Conservation (phyloP, 805 yeast genomes). For the Candida adriatica region DNA sequence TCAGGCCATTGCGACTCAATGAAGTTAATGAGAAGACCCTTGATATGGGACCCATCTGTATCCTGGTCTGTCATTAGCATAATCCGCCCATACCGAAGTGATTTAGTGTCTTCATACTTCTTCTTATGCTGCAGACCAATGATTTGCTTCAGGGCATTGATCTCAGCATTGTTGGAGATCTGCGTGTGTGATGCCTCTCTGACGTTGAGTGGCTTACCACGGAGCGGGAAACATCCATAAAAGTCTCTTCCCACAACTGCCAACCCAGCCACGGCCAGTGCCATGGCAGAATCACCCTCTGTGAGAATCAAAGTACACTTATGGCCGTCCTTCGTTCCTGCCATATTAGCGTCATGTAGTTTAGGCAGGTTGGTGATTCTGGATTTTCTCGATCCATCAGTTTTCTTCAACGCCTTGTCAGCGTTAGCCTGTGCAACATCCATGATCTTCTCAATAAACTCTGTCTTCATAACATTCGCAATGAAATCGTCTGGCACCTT, state of each 20-base stretch:
- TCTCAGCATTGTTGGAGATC: constrained; percentile 86
- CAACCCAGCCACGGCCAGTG: constrained; percentile 88
- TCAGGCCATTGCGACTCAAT: constrained; percentile 94
- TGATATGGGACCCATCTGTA: constrained; percentile 98
- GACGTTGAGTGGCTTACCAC: constrained; percentile 93
- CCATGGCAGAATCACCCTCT: constrained; percentile 94
- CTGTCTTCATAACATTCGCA: constrained; percentile 66
- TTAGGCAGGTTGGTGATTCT: constrained; percentile 87
- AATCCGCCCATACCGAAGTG: constrained; percentile 87
- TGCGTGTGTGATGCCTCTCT: constrained; percentile 97
- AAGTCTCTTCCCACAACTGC: constrained; percentile 93
- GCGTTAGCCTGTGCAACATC: constrained; percentile 86
- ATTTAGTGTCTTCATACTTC: constrained; percentile 62
- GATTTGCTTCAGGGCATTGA: constrained; percentile 90
- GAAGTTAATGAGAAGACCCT: constrained; percentile 90
- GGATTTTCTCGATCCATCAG: constrained; percentile 79
- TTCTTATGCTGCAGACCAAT: constrained; percentile 94
- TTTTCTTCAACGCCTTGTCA: constrained; percentile 76
- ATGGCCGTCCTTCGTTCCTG: constrained; percentile 89
- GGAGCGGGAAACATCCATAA: constrained; percentile 90
- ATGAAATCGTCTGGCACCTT: constrained; percentile 74
- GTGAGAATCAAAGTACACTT: constrained; percentile 91
- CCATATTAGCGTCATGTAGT: constrained; percentile 91
- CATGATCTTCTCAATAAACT: constrained; percentile 57
- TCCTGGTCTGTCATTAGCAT: constrained; percentile 99